phyloP scores from a whole-genome alignment of 495 filamentous ascomycete species.

The Penicillium alfredii region DNA sequence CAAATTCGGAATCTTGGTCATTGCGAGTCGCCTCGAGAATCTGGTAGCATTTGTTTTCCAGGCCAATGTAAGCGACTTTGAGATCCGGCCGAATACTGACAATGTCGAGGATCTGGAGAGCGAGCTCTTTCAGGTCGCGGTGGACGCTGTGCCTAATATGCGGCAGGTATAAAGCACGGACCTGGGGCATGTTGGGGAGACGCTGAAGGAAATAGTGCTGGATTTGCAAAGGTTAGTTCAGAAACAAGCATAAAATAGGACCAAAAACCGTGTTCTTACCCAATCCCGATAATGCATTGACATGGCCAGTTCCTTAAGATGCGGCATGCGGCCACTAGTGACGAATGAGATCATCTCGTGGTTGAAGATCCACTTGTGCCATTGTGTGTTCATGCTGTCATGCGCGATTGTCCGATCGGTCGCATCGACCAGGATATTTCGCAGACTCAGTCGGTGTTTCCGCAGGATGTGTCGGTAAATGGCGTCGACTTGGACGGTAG shows the following conservation, averaged over 20 bases:
- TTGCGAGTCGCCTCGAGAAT: slow-evolving; percentile 63
- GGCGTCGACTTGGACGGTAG: slow-evolving; percentile 59
- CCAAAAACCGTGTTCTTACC: slow-evolving; percentile 48
- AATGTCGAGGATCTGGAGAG: slow-evolving; percentile 76
- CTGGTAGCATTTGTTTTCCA: slow-evolving; percentile 79
- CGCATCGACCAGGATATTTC: slow-evolving; percentile 74
- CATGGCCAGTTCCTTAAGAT: slow-evolving; percentile 69
- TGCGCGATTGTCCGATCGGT: too few species aligned
- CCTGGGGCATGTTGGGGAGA: slow-evolving; percentile 66
- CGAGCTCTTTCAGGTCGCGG: slow-evolving; percentile 61
- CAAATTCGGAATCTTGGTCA: slow-evolving; percentile 34
- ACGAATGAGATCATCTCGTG: slow-evolving; percentile 71
- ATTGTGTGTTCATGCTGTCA: too few species aligned
- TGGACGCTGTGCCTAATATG: slow-evolving; percentile 63
- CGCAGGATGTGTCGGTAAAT: slow-evolving; percentile 72
- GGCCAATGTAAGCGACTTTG: slow-evolving; percentile 76
- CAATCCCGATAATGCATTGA: slow-evolving; percentile 78
- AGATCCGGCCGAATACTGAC: slow-evolving; percentile 83
- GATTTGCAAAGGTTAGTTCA: slow-evolving; percentile 8
- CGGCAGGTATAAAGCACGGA: slow-evolving; percentile 74
- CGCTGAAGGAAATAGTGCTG: slow-evolving; percentile 86
- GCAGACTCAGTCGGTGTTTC: slow-evolving; percentile 66
- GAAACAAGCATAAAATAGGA: neutral
- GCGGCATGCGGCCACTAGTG: slow-evolving; percentile 75
- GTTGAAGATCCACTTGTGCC: slow-evolving; percentile 72